A percentile compares a stretch with the other conserved stretches of the same genome.
Conservation (phyloP, 2,329 filamentous ascomycete genomes). For the Xylaria polymorpha region DNA sequence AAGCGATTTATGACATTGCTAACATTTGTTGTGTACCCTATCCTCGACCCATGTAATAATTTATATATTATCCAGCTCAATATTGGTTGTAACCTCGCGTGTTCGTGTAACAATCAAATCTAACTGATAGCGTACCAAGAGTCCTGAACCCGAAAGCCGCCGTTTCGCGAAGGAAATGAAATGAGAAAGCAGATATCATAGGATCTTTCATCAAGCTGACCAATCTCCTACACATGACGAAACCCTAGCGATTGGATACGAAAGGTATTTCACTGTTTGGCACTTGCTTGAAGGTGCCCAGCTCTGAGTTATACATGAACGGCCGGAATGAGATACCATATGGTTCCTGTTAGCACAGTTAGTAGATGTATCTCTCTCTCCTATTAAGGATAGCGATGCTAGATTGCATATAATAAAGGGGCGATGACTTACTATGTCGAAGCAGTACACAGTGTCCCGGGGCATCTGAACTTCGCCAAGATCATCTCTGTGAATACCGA, state of each 20-base stretch:
- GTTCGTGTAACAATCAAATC: not conserved
- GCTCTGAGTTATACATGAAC: slow-evolving; percentile 23
- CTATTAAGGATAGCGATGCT: not conserved
- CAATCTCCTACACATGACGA: too few species aligned
- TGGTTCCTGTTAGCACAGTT: slow-evolving; percentile 23
- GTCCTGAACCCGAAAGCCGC: not conserved
- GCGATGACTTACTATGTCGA: slow-evolving; percentile 29
- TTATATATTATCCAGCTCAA: not conserved
- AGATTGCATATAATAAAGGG: not conserved
- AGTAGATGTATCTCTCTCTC: not conserved
- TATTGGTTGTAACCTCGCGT: not conserved
- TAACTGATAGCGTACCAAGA: not conserved
- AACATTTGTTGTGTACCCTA: not conserved
- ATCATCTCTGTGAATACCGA: slow-evolving; percentile 30
- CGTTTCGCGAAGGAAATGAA: not conserved
- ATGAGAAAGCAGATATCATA: not conserved
- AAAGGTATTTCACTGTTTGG: slow-evolving; percentile 30
- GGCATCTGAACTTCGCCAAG: slow-evolving; percentile 30
- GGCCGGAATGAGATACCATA: slow-evolving; percentile 30
- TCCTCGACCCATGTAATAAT: not conserved
- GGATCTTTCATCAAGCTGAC: not conserved
- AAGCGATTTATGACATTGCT: too few species aligned
- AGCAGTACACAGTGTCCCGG: slow-evolving; percentile 30
- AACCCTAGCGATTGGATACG: slow-evolving; percentile 5
- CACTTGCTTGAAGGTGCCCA: slow-evolving; percentile 25